Evolutionary conservation across 2,329 filamentous ascomycete genomes (phyloP), one percentile per base, ranked within the genome.

Genomic region (Fusarium agapanthi): DNA sequence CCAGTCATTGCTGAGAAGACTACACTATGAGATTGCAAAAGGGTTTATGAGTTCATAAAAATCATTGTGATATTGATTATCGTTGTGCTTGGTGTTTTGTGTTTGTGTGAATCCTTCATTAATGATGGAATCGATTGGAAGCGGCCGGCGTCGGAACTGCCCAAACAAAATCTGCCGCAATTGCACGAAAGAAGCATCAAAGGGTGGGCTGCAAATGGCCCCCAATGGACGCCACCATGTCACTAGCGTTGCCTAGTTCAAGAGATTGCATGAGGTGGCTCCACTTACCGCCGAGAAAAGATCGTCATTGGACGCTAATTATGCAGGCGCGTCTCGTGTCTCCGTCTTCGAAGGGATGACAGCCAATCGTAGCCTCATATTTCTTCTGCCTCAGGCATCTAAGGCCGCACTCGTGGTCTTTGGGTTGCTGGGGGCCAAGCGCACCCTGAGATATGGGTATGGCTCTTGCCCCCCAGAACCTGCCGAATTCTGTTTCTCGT

Each of bases 371-470:
- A 69, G 35, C 7, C 12, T 15, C 24, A 54, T 48, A 51, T 35
- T 14, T 2, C 32, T 13, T 40, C 11, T 76, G 76, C 76, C 76
- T 78, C 64, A 78, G 76, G 76, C 73, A 77, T 66, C 57, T 74
- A 47, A 72, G 76, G 76, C 73, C 41, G 51, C 56, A 48, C 73
- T 55, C 45, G 30, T 63, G 54, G 60, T 55, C 71, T 73, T 74
- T 50, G 50, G 60, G 59, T 69, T 69, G 50, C 60, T 69, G 72
- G 75, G 76, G 75, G 73, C 67, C 69, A 63, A 76, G 40, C 57
- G 61, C 51, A 65, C 55, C 64, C 60, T 63, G 65, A 63, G 64
- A 75, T 75, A 76, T 78, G 75, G 77, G 73, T 78, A 78, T 71
- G 76, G 61, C 66, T 67, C 61, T 51, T 58, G 71, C 67, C 75